phyloP scores from a whole-genome alignment of 345 rosid species.

The Excoecaria agallocha region DNA sequence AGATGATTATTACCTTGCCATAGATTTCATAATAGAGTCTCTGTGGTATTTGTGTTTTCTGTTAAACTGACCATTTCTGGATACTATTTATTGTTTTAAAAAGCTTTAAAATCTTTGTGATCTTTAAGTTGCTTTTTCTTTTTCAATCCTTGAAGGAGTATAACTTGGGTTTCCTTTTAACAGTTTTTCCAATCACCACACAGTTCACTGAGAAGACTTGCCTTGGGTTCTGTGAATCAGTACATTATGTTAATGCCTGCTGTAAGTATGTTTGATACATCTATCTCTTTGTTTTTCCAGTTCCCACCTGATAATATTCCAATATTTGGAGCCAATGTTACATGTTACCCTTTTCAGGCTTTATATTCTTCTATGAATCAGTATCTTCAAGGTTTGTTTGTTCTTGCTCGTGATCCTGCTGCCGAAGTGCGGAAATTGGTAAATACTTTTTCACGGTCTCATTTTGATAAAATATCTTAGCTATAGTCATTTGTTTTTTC shows the following conservation, averaged over 20 bases:
- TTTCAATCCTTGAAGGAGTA: not conserved
- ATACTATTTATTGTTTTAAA: no score
- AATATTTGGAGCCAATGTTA: conserved; percentile 6
- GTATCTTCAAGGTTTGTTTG: conserved; percentile 86
- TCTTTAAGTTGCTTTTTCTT: not conserved
- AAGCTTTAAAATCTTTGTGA: not conserved
- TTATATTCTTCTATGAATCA: conserved; percentile 48
- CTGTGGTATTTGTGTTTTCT: not conserved
- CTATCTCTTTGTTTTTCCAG: conserved; percentile 2
- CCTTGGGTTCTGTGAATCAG: conserved; percentile 84
- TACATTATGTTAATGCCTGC: conserved; percentile 92
- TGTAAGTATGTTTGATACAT: conserved; percentile 50
- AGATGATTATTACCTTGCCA: conserved; percentile 10
- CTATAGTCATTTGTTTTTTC: not conserved
- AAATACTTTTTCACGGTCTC: conserved; percentile 20
- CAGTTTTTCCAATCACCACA: conserved; percentile 95
- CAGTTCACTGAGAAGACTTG: conserved; percentile 72
- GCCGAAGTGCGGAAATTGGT: conserved; percentile 72
- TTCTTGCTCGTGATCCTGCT: conserved; percentile 74
- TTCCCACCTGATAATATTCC: conserved; percentile 1
- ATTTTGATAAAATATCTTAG: not conserved
- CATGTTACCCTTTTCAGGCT: conserved; percentile 50
- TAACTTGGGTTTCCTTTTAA: conserved; percentile 26
- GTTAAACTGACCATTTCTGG: not conserved
- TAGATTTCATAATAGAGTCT: conserved; percentile 1